Base-by-base conservation (phyloP, 2,329 filamentous ascomycete genomes). In the Orbilia blumenaviensis region DNA sequence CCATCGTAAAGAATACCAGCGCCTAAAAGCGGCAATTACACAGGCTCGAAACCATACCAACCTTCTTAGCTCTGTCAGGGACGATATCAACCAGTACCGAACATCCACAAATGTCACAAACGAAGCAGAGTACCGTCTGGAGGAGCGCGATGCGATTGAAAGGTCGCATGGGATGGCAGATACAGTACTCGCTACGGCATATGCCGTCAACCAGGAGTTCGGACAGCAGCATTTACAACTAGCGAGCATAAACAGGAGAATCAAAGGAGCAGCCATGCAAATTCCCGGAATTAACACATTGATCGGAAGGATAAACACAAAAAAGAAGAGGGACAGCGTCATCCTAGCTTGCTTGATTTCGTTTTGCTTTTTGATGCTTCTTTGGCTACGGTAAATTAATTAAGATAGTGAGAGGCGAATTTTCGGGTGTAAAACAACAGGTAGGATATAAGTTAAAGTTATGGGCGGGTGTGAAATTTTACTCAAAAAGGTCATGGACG, bases 41-140 rank as follows among this genome's bases (percentile, higher is more conserved):
- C 90, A 94, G 79, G 89, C 92, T 56, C 91, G 95, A 81, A 90
- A 96, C 83, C 90, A 93, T 78, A 91, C 92, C 68, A 97, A 98
- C 83, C 89, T 99, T 32, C 89, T 99, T 67, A 91, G 90, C 63
- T 95, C 93, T 81, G 93, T 99, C 56, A 92, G 93, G 78, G 91
- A 91, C 80, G 95, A 99, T 83, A 98, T 98, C 83, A 88, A 93
- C 83, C 90, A 92, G 66, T 97, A 97, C 85, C 92, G 91, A 66
- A 89, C 89, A 1, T 66, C 77, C 5, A 42, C 78, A 21, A 79
- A 80, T 48, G 66, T 79, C 44, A 78, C 78, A 12, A 46, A 69
- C n/a, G 95, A 98, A 84, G 93, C 93, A 52, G 94, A 99, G 77
- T 99, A 98, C 85, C 97, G 99, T 94, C 87, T 99, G 27, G 91